Conservation (phyloP, 208 protist genomes). For the Trichomonas tenax region DNA sequence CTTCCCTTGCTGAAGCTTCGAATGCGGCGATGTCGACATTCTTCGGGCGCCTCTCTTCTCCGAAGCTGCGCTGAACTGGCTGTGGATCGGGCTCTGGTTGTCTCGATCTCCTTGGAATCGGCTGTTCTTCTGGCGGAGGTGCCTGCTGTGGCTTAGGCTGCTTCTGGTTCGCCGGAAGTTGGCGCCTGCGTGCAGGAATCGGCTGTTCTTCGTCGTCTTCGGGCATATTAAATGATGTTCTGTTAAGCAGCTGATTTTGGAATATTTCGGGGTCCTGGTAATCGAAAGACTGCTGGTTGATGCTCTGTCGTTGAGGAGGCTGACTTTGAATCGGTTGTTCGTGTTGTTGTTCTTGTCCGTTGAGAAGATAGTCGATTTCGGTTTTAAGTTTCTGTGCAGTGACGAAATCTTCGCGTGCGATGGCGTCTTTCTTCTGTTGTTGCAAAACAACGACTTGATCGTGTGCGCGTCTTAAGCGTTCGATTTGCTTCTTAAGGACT, state of each 20-base stretch:
- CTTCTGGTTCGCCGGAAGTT: neutral
- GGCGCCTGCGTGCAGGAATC: neutral
- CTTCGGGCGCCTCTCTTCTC: neutral
- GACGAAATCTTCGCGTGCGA: neutral
- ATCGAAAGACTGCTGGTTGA: neutral
- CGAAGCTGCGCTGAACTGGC: neutral
- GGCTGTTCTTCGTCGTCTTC: neutral
- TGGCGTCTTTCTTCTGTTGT: conserved; percentile 1
- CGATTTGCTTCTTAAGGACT: neutral
- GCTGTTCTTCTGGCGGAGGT: neutral
- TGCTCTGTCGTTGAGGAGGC: neutral
- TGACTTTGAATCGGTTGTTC: neutral
- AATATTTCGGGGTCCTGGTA: neutral
- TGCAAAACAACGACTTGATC: neutral
- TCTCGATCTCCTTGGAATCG: neutral
- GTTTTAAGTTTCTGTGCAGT: neutral
- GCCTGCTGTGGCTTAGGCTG: no score
- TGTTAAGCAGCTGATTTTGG: neutral
- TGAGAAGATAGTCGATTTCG: neutral
- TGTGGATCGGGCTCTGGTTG: neutral
- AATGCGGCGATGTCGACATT: neutral
- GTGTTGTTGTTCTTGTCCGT: neutral
- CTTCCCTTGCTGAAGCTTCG: neutral
- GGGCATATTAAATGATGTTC: no score
- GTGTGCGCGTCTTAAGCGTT: neutral